Conservation (phyloP, 768 basidiomycete genomes). For the Leccinum subtestaceum region DNA sequence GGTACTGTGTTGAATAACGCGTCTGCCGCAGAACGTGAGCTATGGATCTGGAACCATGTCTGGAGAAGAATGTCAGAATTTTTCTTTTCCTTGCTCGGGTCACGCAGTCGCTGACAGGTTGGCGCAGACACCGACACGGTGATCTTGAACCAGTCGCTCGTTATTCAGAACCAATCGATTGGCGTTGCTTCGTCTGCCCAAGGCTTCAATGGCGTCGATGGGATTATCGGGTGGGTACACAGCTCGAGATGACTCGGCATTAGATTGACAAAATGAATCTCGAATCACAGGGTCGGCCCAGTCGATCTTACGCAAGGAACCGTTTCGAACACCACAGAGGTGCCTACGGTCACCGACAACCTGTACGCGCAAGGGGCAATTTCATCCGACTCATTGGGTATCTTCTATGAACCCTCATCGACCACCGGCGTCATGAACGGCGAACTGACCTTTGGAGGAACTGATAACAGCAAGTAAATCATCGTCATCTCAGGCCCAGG, state of each 20-base stretch:
- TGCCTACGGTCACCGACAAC: conserved; percentile 60
- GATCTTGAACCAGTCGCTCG: conserved; percentile 37
- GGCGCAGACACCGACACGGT: conserved; percentile 46
- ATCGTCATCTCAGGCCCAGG: background rate
- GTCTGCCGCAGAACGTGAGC: conserved; percentile 39
- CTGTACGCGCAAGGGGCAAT: conserved; percentile 49
- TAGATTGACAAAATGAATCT: background rate
- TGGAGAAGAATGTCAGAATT: conserved; percentile 47
- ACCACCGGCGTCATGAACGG: conserved; percentile 53
- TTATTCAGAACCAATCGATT: conserved; percentile 46
- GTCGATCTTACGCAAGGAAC: conserved; percentile 47
- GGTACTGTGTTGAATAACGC: background rate
- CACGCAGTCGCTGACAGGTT: conserved; percentile 1
- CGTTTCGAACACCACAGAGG: conserved; percentile 31
- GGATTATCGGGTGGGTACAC: conserved; percentile 44
- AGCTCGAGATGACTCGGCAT: background rate
- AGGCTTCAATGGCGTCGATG: conserved; percentile 49
- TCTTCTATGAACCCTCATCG: conserved; percentile 52
- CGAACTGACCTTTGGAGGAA: conserved; percentile 53
- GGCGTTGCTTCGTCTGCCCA: conserved; percentile 42
- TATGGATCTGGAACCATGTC: conserved; percentile 57
- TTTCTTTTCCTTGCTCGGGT: background rate
- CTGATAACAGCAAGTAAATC: conserved; percentile 44
- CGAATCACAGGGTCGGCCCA: conserved; percentile 43
- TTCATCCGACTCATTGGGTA: conserved; percentile 43